phyloP scores from a whole-genome alignment of 805 yeast genomes.

The Tanozyma kutaoensis region DNA sequence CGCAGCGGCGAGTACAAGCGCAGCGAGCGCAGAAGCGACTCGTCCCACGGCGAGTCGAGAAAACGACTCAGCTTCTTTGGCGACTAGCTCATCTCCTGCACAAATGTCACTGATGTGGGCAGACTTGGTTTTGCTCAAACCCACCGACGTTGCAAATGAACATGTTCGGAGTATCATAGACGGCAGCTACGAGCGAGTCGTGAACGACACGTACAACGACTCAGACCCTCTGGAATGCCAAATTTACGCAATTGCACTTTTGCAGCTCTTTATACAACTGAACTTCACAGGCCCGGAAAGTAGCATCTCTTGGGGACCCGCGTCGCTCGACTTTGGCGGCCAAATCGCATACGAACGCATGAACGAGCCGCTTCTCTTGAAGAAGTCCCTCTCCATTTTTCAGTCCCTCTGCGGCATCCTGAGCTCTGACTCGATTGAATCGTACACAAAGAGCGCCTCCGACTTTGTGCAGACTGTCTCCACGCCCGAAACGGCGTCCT shows the following conservation, averaged over 20 bases:
- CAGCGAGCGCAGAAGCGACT: constrained; percentile 18
- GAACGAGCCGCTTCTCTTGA: constrained; percentile 20
- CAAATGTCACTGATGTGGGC: too few relatives aligned
- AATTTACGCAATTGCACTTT: constrained; percentile 46
- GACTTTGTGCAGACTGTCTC: constrained; percentile 12
- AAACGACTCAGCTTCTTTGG: constrained; percentile 14
- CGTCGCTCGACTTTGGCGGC: constrained; percentile 41
- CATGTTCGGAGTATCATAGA: too few relatives aligned
- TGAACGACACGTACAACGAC: too few relatives aligned
- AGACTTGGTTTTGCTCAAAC: too few relatives aligned
- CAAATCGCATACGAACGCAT: constrained; percentile 52
- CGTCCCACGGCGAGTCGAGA: constrained; percentile 8
- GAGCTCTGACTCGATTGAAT: not conserved
- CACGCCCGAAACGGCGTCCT: constrained; percentile 23
- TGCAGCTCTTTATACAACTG: constrained; percentile 59
- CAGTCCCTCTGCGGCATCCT: constrained; percentile 29
- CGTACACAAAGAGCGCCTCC: constrained; percentile 2
- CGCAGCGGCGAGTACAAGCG: constrained; percentile 14
- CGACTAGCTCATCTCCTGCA: not conserved
- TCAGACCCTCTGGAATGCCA: too few relatives aligned
- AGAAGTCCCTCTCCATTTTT: constrained; percentile 16
- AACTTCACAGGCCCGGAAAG: constrained; percentile 78
- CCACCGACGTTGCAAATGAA: too few relatives aligned
- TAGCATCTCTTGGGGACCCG: constrained; percentile 14
- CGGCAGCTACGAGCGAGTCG: too few relatives aligned